Conservation (phyloP, 768 basidiomycete genomes). For the Pilatotrama ljubarskyi region DNA sequence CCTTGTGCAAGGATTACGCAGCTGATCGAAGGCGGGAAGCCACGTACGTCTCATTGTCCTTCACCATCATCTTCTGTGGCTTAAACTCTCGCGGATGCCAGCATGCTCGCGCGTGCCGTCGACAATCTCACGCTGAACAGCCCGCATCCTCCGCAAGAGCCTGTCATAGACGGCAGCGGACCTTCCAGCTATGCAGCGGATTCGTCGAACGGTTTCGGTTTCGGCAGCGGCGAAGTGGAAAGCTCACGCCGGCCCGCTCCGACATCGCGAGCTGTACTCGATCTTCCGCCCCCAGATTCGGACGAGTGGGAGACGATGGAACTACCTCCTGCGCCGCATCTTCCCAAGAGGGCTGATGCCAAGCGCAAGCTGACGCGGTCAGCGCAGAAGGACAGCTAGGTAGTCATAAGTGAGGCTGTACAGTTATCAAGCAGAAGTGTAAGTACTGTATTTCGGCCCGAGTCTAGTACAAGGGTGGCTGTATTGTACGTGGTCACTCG, state of each 20-base stretch:
- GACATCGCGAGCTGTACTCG: conserved; percentile 14
- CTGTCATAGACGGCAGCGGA: no score
- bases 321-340: conserved; percentile 27
- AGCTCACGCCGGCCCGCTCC: not conserved
- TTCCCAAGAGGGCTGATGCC: not conserved
- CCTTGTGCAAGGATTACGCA: conserved; percentile 75
- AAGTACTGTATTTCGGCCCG: no score
- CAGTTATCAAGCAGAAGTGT: no score
- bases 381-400: not conserved
- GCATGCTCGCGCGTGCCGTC: conserved; percentile 10
- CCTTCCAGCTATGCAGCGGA: no score
- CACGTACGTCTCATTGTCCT: conserved; percentile 48
- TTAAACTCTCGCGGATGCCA: not conserved
- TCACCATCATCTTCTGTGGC: not conserved
- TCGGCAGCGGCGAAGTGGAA: not conserved
- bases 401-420: not conserved
- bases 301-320: conserved; percentile 36
- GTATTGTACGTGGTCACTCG: no score
- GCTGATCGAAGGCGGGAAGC: conserved; percentile 70
- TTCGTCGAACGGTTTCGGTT: not conserved
- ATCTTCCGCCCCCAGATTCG: conserved; percentile 41
- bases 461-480: no score
- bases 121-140: not conserved
- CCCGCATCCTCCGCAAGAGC: no score
- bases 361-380: not conserved